Evolutionary conservation across 2,329 filamentous ascomycete genomes (phyloP).

Genomic region (Didymellaceae sp.): DNA sequence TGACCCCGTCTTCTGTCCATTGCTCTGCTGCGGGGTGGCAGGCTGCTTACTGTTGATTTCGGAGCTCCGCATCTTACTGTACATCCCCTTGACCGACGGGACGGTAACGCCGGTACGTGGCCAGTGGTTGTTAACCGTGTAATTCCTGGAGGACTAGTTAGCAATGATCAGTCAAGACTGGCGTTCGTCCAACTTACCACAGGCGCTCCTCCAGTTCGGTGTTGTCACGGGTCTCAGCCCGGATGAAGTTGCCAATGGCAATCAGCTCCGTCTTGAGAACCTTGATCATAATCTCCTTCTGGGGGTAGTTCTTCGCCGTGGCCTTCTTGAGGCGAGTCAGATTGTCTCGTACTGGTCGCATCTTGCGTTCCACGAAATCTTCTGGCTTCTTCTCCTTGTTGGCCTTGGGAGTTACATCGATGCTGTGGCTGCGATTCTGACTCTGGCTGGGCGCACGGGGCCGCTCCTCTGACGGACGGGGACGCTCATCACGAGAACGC

Average conservation of each 20-base stretch:
- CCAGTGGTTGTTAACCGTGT: slow-evolving; percentile 48
- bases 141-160: slow-evolving; percentile 41
- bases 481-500: slow-evolving; percentile 47
- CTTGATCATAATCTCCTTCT: slow-evolving; percentile 66
- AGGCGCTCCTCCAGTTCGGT: slow-evolving; percentile 57
- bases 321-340: slow-evolving; percentile 66
- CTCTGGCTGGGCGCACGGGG: slow-evolving; percentile 54
- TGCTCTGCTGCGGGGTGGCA: slow-evolving; percentile 29
- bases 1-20: slow-evolving; percentile 34
- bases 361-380: slow-evolving; percentile 58
- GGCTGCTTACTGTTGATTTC: slow-evolving; percentile 39
- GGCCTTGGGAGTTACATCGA: slow-evolving; percentile 37
- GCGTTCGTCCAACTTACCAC: slow-evolving; percentile 51
- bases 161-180: slow-evolving; percentile 1
- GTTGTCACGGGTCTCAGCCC: slow-evolving; percentile 54
- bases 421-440: slow-evolving; percentile 44
- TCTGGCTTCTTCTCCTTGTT: slow-evolving; percentile 47
- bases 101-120: slow-evolving; percentile 42
- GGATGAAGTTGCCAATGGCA: slow-evolving; percentile 68
- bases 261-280: slow-evolving; percentile 68
- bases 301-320: slow-evolving; percentile 67
- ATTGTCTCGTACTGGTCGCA: slow-evolving; percentile 66
- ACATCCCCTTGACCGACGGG: slow-evolving; percentile 47
- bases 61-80: slow-evolving; percentile 44
- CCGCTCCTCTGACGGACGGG: slow-evolving; percentile 58